A percentile compares a stretch with the other conserved stretches of the same genome.
Evolutionary conservation across 805 yeast species (phyloP).

Genomic region (Ogataea glucozyma): DNA sequence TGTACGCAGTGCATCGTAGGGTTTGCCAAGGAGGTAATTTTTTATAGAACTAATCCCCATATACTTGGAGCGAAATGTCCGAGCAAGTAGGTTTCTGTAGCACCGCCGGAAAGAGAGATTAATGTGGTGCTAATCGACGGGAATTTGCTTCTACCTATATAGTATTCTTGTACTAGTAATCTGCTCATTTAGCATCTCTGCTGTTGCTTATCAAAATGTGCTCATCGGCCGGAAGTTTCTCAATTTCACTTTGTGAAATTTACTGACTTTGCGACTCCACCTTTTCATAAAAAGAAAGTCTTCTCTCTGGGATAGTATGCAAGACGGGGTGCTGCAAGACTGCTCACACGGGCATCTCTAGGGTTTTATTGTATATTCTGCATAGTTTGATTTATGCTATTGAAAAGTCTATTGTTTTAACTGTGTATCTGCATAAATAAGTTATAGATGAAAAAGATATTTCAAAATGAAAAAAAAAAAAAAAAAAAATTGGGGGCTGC

Average conservation of each 20-base stretch:
- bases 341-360: no score
- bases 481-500: neutral
- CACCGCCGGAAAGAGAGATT: no score
- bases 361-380: no score
- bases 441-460: constrained; percentile 3
- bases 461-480: neutral
- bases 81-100: no score
- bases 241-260: neutral
- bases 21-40: neutral
- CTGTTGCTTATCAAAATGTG: no score
- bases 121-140: no score
- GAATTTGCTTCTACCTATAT: no score
- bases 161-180: no score
- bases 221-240: no score
- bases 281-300: neutral
- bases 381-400: neutral
- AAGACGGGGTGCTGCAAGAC: constrained; percentile 4
- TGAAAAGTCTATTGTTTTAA: neutral
- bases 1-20: no score
- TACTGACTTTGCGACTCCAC: neutral
- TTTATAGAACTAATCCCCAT: neutral
- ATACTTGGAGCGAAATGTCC: constrained; percentile 8
- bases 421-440: neutral
- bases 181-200: no score
- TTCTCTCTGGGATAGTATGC: neutral